phyloP scores from a whole-genome alignment of 129 eudicot species.

The Escallonia rubra region DNA sequence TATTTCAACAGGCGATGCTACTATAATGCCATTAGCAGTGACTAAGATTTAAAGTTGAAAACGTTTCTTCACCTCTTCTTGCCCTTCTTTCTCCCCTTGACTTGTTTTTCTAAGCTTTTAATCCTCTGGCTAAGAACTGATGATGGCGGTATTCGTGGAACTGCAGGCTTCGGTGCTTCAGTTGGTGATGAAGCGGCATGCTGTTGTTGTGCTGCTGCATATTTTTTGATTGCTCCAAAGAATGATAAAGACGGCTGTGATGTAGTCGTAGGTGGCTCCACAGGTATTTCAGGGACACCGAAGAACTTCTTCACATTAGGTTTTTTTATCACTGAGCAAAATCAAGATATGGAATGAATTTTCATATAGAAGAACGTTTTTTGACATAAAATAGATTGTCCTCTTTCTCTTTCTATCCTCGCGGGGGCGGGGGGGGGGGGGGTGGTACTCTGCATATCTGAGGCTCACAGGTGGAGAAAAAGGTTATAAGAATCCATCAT shows the following conservation, averaged over 20 bases:
- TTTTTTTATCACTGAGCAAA: conserved; percentile 49
- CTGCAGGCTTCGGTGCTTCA: conserved; percentile 35
- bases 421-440: neutral
- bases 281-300: conserved; percentile 64
- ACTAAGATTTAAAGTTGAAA: neutral
- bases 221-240: conserved; percentile 45
- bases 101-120: conserved; percentile 61
- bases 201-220: conserved; percentile 41
- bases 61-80: conserved; percentile 43
- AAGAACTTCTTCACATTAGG: conserved; percentile 59
- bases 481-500: neutral
- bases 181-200: conserved; percentile 22
- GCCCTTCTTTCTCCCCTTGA: conserved; percentile 75
- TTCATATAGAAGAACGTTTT: neutral
- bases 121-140: conserved; percentile 71
- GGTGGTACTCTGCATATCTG: neutral
- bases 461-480: neutral
- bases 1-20: neutral
- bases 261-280: conserved; percentile 27
- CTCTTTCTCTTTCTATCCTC: neutral
- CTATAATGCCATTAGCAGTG: neutral
- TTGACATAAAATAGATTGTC: neutral
- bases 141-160: conserved; percentile 37
- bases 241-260: conserved; percentile 47
- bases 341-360: neutral